Percentiles rank a stretch among this genome's conserved stretches.
Conservation (phyloP, 768 basidiomycete species). For the Auricularia heimuer region DNA sequence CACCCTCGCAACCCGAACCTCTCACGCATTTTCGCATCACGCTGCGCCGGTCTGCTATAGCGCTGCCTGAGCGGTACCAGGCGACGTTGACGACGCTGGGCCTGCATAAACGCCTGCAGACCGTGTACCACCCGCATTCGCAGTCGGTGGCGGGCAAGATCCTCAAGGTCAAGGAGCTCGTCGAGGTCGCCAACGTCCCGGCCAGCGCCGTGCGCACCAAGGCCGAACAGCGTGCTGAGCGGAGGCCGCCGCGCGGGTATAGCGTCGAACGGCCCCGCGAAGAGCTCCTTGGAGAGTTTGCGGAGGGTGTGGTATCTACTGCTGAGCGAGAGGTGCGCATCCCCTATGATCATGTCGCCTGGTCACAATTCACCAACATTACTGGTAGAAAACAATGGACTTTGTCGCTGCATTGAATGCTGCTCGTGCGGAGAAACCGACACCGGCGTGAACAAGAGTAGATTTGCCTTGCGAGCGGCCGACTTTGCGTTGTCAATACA, state of each 20-base stretch:
- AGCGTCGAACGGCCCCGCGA: neutral
- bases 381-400: too few relatives aligned
- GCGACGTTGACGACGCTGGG: slow-evolving; percentile 77
- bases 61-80: slow-evolving; percentile 60
- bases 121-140: slow-evolving; percentile 67
- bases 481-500: too few relatives aligned
- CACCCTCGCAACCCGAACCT: neutral
- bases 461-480: too few relatives aligned
- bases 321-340: neutral
- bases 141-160: slow-evolving; percentile 80
- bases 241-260: slow-evolving; percentile 62
- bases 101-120: slow-evolving; percentile 72
- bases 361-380: too few relatives aligned
- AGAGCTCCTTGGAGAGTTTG: neutral
- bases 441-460: too few relatives aligned
- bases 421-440: too few relatives aligned
- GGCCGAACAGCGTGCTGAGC: slow-evolving; percentile 53
- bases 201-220: slow-evolving; percentile 56
- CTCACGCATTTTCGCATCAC: slow-evolving; percentile 83
- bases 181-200: slow-evolving; percentile 80
- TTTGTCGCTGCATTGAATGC: too few relatives aligned
- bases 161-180: slow-evolving; percentile 77
- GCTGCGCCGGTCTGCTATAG: slow-evolving; percentile 77
- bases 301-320: neutral
- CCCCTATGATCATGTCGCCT: too few relatives aligned